Evolutionary conservation across 257 asterid species (phyloP).

Genomic region (Leonotis leonurus): DNA sequence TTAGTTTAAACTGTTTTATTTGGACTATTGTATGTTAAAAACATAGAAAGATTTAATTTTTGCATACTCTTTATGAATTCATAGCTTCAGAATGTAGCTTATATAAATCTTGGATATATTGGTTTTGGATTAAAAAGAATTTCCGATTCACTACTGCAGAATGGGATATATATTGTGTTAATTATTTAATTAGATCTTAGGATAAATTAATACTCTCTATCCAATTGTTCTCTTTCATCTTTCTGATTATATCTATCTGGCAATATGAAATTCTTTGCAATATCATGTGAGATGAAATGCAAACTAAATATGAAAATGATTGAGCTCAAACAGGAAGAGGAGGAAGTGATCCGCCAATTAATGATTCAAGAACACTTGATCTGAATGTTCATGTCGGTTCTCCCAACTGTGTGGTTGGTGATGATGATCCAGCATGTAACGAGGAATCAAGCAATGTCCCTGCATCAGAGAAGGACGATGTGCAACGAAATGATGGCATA

Average conservation of each 20-base stretch:
- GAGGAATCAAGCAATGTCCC: conserved; percentile 22
- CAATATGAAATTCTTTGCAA: neutral
- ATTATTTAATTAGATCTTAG: no score
- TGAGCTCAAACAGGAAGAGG: conserved; percentile 42
- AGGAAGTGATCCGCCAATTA: conserved; percentile 16
- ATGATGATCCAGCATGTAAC: conserved; percentile 18
- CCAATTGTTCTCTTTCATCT: neutral
- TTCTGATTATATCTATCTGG: neutral
- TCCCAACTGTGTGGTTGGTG: conserved; percentile 12
- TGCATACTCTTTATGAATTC: neutral
- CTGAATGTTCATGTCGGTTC: conserved; percentile 43
- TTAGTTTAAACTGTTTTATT: conserved; percentile 19
- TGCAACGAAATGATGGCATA: neutral
- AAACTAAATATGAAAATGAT: conserved; percentile 16
- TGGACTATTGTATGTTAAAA: neutral
- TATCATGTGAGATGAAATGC: neutral
- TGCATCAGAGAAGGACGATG: conserved; percentile 20
- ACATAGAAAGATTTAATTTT: neutral
- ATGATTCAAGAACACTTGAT: conserved; percentile 34
- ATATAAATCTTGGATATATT: neutral
- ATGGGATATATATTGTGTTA: neutral
- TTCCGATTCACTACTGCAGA: neutral
- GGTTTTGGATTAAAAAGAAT: neutral
- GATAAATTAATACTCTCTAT: neutral
- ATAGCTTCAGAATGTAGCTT: neutral